These are phyloP conservation scores for Hypholoma sublateritium DNA, from an alignment of 768 basidiomycete genomes.

Conservation along the genomic window DNA sequence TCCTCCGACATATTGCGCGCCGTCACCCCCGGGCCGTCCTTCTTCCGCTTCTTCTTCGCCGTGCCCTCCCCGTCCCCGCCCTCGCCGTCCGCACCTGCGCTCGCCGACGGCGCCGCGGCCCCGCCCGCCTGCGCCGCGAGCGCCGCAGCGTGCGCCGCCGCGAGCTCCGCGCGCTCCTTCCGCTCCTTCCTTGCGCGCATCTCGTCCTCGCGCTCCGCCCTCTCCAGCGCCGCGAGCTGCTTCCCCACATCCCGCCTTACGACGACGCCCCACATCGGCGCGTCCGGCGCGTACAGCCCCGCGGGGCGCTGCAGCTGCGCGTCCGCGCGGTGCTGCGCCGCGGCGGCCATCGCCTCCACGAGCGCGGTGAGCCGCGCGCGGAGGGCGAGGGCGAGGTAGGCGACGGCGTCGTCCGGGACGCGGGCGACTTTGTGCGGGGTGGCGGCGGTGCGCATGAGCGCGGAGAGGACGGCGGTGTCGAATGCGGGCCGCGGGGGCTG, in stretches of 20 bases:
- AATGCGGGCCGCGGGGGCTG: constrained; percentile 72
- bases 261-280: constrained; percentile 81
- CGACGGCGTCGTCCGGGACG: constrained; percentile 69
- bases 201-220: constrained; percentile 83
- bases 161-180: constrained; percentile 73
- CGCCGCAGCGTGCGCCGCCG: constrained; percentile 67
- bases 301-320: constrained; percentile 69
- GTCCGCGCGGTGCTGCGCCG: constrained; percentile 67
- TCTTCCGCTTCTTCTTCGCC: constrained; percentile 79
- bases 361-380: constrained; percentile 73
- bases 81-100: constrained; percentile 22
- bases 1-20: constrained; percentile 92
- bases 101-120: constrained; percentile 13
- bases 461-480: constrained; percentile 61
- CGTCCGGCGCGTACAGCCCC: constrained; percentile 61
- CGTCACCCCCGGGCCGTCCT: constrained; percentile 81
- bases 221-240: constrained; percentile 74
- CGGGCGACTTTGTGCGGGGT: constrained; percentile 65
- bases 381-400: constrained; percentile 78
- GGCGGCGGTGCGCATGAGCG: constrained; percentile 68
- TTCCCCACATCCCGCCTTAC: constrained; percentile 81
- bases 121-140: constrained; percentile 57
- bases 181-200: constrained; percentile 70
- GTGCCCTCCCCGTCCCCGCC: constrained; percentile 32
- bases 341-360: constrained; percentile 64